Percentiles rank a stretch among this genome's conserved stretches.
Conservation (phyloP, 1,284 basidiomycete genomes). For the Nidula niveotomentosa region DNA sequence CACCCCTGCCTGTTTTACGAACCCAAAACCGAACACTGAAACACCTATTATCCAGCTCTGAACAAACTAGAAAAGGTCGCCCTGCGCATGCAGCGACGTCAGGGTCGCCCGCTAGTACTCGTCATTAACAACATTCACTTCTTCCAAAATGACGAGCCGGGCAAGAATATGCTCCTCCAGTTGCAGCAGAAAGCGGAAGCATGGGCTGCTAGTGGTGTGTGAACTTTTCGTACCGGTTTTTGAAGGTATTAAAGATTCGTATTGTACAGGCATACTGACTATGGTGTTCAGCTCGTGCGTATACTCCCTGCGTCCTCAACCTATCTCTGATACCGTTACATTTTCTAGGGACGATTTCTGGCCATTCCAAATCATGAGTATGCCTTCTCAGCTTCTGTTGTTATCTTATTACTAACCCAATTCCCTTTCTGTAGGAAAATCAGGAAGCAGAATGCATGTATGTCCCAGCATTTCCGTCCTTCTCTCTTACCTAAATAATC, state of each 20-base stretch:
- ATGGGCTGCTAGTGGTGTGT: conserved; percentile 78
- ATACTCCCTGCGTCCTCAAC: not conserved
- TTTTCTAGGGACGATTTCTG: conserved; percentile 72
- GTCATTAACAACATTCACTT: conserved; percentile 80
- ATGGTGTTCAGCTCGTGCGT: conserved; percentile 78
- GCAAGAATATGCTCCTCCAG: conserved; percentile 75
- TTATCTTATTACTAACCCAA: not conserved
- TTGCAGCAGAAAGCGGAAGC: conserved; percentile 83
- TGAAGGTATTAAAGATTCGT: conserved; percentile 6
- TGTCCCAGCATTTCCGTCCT: conserved; percentile 13
- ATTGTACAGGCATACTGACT: conserved; percentile 63
- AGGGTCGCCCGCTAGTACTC: conserved; percentile 70
- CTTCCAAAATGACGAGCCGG: conserved; percentile 80
- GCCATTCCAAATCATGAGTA: conserved; percentile 69
- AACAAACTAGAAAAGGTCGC: conserved; percentile 90
- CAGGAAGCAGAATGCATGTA: conserved; percentile 72
- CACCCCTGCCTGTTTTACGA: not conserved
- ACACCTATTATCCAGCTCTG: conserved; percentile 42
- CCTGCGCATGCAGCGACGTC: conserved; percentile 54
- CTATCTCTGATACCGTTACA: conserved; percentile 1
- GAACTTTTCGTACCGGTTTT: not conserved
- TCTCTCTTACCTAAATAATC: not conserved
- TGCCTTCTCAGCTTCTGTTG: conserved; percentile 20
- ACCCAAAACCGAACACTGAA: conserved; percentile 1
- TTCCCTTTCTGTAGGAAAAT: conserved; percentile 50